Evolutionary conservation across 2,329 filamentous ascomycete genomes (phyloP), one percentile per base, ranked within the genome.

Genomic region (Exserohilum turcica): DNA sequence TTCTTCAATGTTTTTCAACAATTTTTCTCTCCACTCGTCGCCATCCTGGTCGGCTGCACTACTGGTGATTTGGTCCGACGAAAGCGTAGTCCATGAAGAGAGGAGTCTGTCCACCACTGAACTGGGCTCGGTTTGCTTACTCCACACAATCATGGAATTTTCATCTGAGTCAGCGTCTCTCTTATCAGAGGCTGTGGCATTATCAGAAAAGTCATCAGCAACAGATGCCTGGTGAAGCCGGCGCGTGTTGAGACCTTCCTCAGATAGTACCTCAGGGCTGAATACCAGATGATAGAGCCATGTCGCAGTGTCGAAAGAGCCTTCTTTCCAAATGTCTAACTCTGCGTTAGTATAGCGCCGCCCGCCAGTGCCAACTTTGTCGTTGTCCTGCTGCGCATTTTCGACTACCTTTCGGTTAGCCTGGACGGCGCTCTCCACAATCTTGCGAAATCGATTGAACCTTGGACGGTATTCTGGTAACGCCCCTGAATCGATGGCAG

Each of bases 261-360:
- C 31, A 36, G 43, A 19, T 10, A 27, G 24, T 28, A 43, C 21
- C 5, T 45, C 33, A 12, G 48, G 21, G 12, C 29, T 45, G 18
- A 64, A 65, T 0, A 65, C 59, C 21, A 64, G 48, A 28, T 57
- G 52, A 47, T 60, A 65, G 6, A 65, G 52, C 63, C 63, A 65
- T 3, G 63, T 59, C 19, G 63, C 63, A 8, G 63, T 64, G 16
- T 64, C 57, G 13, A 54, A 52, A 13, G 55, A 56, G 15, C 42
- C 59, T 13, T 51, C 43, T 19, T 58, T 50, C 48, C 52, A 64
- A 24, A 57, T 7, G 28, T 56, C 42, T 8, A 65, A 6, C 13
- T 54, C 46, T 6, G 35, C 42, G n/a, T 56, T 42, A 21, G 36
- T 42, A 9, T 49, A 28, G 12, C 13, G 42, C 28, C 28, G 28